Conservation (phyloP, 2,329 filamentous ascomycete species). For the Pyrenochaeta sp. region DNA sequence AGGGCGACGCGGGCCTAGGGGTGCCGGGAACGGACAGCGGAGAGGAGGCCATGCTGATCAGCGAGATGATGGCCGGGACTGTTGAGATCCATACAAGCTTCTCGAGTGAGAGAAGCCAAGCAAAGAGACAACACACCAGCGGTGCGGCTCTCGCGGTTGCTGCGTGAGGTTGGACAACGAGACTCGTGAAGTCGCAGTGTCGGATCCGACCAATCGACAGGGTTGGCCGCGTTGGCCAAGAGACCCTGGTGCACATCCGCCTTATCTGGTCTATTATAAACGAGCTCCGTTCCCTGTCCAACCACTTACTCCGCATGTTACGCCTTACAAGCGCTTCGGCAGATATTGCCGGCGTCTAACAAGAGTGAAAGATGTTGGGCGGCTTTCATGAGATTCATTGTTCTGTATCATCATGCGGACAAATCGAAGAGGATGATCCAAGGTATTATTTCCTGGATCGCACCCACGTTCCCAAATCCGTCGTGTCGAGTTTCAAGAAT, state of each 20-base stretch:
- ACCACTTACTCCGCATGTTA: constrained; percentile 20
- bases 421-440: too few species aligned
- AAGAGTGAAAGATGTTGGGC: not conserved
- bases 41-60: constrained; percentile 45
- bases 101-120: constrained; percentile 31
- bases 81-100: constrained; percentile 37
- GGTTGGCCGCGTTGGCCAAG: constrained; percentile 15
- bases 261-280: constrained; percentile 9
- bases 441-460: not conserved
- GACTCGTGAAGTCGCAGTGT: constrained; percentile 16
- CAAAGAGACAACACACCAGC: constrained; percentile 30
- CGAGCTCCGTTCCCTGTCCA: constrained; percentile 21
- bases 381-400: too few species aligned
- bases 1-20: constrained; percentile 39
- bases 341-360: not conserved
- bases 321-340: constrained; percentile 9
- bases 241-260: constrained; percentile 22
- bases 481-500: too few species aligned
- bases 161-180: constrained; percentile 31
- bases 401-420: too few species aligned
- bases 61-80: constrained; percentile 36
- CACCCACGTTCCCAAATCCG: not conserved
- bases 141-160: constrained; percentile 29
- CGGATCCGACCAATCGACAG: constrained; percentile 16
- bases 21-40: constrained; percentile 39